Percentiles rank a stretch among this genome's conserved stretches.
phyloP scores from a whole-genome alignment of 2,329 filamentous ascomycete species.

The Aspergillus phoenicis region DNA sequence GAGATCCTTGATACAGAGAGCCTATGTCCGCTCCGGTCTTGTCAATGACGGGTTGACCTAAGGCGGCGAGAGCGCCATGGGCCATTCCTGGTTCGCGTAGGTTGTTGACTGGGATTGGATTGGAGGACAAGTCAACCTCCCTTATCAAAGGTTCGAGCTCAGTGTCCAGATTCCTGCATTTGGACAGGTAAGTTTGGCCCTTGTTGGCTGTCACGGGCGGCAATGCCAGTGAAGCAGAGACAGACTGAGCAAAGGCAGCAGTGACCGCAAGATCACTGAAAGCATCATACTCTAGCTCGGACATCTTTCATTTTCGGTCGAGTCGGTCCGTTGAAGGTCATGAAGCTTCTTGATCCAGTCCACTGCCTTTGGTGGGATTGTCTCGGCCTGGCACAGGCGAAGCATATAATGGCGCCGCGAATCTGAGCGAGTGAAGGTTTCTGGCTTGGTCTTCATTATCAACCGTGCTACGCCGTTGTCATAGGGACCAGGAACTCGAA shows the following conservation, averaged over 20 bases:
- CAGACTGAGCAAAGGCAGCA: conserved; percentile 44
- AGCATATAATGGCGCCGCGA: conserved; percentile 50
- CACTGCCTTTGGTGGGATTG: conserved; percentile 37
- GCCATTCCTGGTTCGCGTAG: conserved; percentile 47
- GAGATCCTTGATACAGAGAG: conserved; percentile 49
- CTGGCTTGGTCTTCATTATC: conserved; percentile 46
- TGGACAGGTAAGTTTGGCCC: conserved; percentile 41
- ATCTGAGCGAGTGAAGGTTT: conserved; percentile 41
- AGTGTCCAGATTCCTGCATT: conserved; percentile 36
- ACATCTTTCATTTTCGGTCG: conserved; percentile 37
- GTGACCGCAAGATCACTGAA: conserved; percentile 45
- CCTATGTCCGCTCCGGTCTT: conserved; percentile 47
- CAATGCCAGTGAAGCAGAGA: conserved; percentile 38
- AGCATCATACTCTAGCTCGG: conserved; percentile 37
- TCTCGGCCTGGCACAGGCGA: conserved; percentile 48
- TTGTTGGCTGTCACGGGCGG: conserved; percentile 47
- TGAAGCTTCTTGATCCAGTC: conserved; percentile 48
- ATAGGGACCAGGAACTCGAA: conserved; percentile 37
- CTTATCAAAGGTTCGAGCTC: conserved; percentile 46
- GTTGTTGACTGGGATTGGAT: conserved; percentile 47
- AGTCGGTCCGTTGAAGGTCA: conserved; percentile 40
- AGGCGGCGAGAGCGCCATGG: conserved; percentile 35
- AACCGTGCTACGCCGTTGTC: conserved; percentile 43
- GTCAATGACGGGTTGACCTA: conserved; percentile 44
- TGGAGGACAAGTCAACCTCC: conserved; percentile 45